phyloP scores from a whole-genome alignment of 2,329 filamentous ascomycete species.

The Didymella pomorum region DNA sequence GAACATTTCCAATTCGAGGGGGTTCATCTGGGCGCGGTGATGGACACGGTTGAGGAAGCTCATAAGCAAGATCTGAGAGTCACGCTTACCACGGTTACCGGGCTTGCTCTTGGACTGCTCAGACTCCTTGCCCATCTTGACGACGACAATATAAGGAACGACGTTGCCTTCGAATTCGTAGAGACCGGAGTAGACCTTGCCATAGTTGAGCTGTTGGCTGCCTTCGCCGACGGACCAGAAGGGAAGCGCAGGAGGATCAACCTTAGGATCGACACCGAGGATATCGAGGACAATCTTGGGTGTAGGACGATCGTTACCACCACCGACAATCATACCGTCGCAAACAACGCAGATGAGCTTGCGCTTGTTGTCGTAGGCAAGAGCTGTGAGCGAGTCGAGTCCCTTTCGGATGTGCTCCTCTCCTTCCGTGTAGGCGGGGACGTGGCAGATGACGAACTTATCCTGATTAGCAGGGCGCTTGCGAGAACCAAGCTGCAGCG shows the following conservation, averaged over 20 bases:
- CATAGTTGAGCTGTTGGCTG: conserved; percentile 94
- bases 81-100: conserved; percentile 97
- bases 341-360: conserved; percentile 97
- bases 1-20: conserved; percentile 96
- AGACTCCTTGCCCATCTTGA: conserved; percentile 97
- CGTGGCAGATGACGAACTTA: conserved; percentile 98
- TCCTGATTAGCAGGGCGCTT: conserved; percentile 88
- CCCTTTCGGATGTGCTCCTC: conserved; percentile 94
- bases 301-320: conserved; percentile 95
- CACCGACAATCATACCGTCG: conserved; percentile 99
- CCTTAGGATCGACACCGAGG: conserved; percentile 93
- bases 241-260: conserved; percentile 90
- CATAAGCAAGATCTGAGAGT: conserved; percentile 95
- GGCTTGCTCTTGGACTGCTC: conserved; percentile 91
- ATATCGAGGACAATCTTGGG: conserved; percentile 97
- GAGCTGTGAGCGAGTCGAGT: conserved; percentile 89
- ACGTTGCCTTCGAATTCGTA: conserved; percentile 99
- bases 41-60: conserved; percentile 98
- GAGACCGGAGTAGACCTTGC: conserved; percentile 96
- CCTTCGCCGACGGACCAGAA: conserved; percentile 93
- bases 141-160: conserved; percentile 92
- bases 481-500: conserved; percentile 92
- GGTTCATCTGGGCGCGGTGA: conserved; percentile 91
- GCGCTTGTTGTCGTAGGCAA: conserved; percentile 97
- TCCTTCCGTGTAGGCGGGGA: conserved; percentile 96